phyloP scores from a whole-genome alignment of 768 basidiomycete genomes.

The Termitomyces sp. region DNA sequence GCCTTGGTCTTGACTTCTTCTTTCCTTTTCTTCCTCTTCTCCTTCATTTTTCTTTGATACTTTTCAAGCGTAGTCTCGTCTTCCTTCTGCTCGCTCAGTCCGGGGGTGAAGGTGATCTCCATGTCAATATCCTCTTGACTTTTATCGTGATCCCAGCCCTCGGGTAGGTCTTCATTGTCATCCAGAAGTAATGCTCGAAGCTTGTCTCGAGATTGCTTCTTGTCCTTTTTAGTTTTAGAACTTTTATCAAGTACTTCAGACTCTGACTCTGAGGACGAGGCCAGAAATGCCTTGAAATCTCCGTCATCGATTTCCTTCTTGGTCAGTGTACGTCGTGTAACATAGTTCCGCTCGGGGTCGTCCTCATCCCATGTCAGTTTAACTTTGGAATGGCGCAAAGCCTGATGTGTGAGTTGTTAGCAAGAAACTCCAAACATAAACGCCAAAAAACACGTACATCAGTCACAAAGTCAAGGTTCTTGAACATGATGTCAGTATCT shows the following conservation, averaged over 20 bases:
- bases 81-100: constrained; percentile 51
- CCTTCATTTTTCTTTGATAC: constrained; percentile 87
- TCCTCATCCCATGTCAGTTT: constrained; percentile 99
- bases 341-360: constrained; percentile 77
- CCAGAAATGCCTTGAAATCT: constrained; percentile 80
- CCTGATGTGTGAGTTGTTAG: constrained; percentile 39
- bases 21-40: constrained; percentile 82
- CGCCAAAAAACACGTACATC: constrained; percentile 52
- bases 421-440: neutral
- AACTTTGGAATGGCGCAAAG: constrained; percentile 95
- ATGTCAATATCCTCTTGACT: constrained; percentile 65
- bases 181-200: constrained; percentile 75
- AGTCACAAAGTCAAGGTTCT: constrained; percentile 85
- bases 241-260: constrained; percentile 24
- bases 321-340: constrained; percentile 75
- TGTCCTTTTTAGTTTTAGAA: constrained; percentile 26
- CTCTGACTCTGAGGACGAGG: constrained; percentile 61
- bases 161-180: constrained; percentile 65
- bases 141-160: constrained; percentile 69
- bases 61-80: constrained; percentile 82
- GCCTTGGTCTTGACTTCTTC: constrained; percentile 47
- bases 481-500: constrained; percentile 54
- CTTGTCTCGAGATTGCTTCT: constrained; percentile 52
- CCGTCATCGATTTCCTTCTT: constrained; percentile 87
- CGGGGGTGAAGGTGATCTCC: constrained; percentile 95